phyloP scores from a whole-genome alignment of 108 stramenopile species.

The Bacterosira constricta region DNA sequence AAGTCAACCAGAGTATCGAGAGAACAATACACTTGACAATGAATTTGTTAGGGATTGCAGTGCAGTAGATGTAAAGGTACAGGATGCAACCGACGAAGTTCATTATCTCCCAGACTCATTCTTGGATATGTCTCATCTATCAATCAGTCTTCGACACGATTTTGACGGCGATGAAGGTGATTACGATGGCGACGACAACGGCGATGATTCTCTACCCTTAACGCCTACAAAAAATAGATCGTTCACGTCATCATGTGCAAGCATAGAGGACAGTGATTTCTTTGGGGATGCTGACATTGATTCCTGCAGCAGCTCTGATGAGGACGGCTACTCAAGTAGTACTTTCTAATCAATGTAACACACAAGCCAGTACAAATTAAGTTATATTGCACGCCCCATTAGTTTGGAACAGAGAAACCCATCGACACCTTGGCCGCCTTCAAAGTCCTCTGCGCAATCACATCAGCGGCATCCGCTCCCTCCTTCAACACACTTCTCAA shows the following conservation, averaged over 20 bases:
- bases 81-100: neutral
- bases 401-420: conserved; percentile 79
- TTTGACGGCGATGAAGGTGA: conserved; percentile 1
- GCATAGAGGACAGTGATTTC: too few relatives aligned
- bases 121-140: conserved; percentile 27
- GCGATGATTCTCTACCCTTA: too few relatives aligned
- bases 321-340: too few relatives aligned
- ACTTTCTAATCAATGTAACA: too few relatives aligned
- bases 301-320: too few relatives aligned
- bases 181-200: too few relatives aligned
- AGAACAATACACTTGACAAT: neutral
- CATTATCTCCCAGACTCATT: conserved; percentile 9
- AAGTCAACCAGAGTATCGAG: neutral
- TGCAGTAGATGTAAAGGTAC: neutral
- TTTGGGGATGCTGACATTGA: too few relatives aligned
- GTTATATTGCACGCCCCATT: neutral
- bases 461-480: conserved; percentile 95
- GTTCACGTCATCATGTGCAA: too few relatives aligned
- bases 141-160: conserved; percentile 9
- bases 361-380: too few relatives aligned
- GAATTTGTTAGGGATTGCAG: neutral
- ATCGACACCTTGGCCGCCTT: conserved; percentile 91
- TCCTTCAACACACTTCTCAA: conserved; percentile 84
- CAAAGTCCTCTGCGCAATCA: conserved; percentile 86
- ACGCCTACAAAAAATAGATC: too few relatives aligned